Conservation (phyloP, 179 eudicot genomes). For the Heliamphora pulchella region DNA sequence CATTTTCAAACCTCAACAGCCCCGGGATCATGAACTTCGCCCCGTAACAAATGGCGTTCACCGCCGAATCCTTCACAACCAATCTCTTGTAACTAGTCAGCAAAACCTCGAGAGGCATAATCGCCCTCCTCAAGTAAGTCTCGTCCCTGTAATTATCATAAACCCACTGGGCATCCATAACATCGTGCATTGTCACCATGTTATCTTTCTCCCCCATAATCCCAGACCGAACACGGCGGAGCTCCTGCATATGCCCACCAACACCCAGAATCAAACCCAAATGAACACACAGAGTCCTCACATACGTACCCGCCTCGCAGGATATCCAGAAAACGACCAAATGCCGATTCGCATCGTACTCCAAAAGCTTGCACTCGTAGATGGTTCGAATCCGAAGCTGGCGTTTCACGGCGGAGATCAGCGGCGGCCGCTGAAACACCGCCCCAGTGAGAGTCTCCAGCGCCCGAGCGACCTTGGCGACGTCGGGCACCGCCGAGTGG, state of each 20-base stretch:
- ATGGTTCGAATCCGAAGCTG: constrained; percentile 84
- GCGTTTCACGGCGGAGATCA: constrained; percentile 77
- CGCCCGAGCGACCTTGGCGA: constrained; percentile 67
- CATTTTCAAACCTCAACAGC: constrained; percentile 87
- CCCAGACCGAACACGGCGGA: constrained; percentile 62
- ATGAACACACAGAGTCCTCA: constrained; percentile 90
- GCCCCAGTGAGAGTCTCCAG: constrained; percentile 72
- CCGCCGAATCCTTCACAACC: constrained; percentile 89
- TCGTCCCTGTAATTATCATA: constrained; percentile 85
- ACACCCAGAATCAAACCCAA: constrained; percentile 54
- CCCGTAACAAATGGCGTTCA: constrained; percentile 86
- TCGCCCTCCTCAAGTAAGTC: constrained; percentile 65
- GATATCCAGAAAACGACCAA: constrained; percentile 91
- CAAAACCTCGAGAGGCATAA: constrained; percentile 80
- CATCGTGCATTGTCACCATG: constrained; percentile 93
- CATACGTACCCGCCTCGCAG: constrained; percentile 92
- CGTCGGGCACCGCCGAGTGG: constrained; percentile 70
- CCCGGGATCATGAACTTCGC: constrained; percentile 93
- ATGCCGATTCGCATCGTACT: constrained; percentile 63
- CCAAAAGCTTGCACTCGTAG: constrained; percentile 71
- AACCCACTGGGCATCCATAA: constrained; percentile 88
- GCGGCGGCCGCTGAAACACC: constrained; percentile 77
- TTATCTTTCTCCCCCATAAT: constrained; percentile 83
- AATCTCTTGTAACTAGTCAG: constrained; percentile 82
- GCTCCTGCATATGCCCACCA: constrained; percentile 93